phyloP scores from a whole-genome alignment of 2,329 filamentous ascomycete genomes.

The Sporothrix inflata region DNA sequence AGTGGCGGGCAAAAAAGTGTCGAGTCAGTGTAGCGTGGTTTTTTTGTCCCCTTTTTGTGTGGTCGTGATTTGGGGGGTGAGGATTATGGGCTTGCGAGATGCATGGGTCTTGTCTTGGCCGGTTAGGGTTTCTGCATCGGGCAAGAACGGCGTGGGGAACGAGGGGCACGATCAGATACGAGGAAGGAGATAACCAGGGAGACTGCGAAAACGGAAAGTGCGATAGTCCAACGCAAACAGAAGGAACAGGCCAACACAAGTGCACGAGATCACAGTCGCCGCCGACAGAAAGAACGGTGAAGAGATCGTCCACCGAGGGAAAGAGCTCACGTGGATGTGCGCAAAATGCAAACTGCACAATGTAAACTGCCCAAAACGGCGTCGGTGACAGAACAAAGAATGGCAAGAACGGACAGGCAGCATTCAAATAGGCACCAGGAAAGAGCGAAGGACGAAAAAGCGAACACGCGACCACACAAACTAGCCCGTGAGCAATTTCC shows the following conservation, averaged over 20 bases:
- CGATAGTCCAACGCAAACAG: neutral
- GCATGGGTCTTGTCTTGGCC: neutral
- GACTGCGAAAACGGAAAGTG: slow-evolving; percentile 18
- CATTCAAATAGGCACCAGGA: neutral
- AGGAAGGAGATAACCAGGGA: neutral
- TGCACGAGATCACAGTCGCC: neutral
- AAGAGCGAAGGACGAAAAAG: slow-evolving; percentile 2
- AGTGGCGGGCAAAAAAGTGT: slow-evolving; percentile 12
- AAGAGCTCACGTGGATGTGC: slow-evolving; percentile 3
- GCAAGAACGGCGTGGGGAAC: slow-evolving; percentile 15
- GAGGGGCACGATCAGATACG: slow-evolving; percentile 16
- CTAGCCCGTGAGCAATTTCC: slow-evolving; percentile 19
- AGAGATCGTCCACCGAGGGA: slow-evolving; percentile 8
- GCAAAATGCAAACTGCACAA: neutral
- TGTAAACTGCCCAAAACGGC: slow-evolving; percentile 3
- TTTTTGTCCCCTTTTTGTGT: neutral
- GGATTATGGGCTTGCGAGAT: neutral
- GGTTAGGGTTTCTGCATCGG: slow-evolving; percentile 17
- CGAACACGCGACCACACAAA: neutral
- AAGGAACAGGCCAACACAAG: slow-evolving; percentile 1
- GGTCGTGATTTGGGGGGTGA: neutral
- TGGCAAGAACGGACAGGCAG: neutral
- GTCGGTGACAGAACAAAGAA: slow-evolving; percentile 10
- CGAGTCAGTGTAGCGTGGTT: slow-evolving; percentile 27
- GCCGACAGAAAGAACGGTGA: neutral